Percentiles rank a stretch among this genome's conserved stretches.
Conservation (phyloP, 2,329 filamentous ascomycete species). For the Colletotrichum simmondsii region DNA sequence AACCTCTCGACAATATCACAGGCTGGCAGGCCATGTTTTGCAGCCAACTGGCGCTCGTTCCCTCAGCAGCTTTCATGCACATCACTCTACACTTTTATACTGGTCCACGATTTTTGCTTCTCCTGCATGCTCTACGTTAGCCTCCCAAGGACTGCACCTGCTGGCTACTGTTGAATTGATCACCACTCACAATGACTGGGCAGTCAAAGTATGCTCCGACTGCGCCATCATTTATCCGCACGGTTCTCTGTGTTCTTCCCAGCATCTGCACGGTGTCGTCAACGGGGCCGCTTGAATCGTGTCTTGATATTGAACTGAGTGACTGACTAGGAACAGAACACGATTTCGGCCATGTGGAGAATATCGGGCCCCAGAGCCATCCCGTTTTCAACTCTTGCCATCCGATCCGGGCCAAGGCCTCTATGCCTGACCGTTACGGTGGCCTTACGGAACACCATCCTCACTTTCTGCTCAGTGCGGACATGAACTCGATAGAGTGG, state of each 20-base stretch:
- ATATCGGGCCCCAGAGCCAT: conserved; percentile 13
- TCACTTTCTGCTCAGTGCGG: conserved; percentile 13
- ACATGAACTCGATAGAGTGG: conserved; percentile 12
- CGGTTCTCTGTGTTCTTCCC: neutral
- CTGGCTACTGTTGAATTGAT: neutral
- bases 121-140: neutral
- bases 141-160: neutral
- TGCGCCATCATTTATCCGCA: neutral
- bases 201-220: neutral
- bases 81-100: conserved; percentile 3
- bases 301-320: neutral
- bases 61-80: conserved; percentile 18
- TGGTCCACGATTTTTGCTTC: conserved; percentile 15
- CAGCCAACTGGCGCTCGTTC: conserved; percentile 7
- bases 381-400: conserved; percentile 24
- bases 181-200: neutral
- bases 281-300: conserved; percentile 25
- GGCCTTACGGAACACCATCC: conserved; percentile 19
- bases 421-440: neutral
- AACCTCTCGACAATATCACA: conserved; percentile 6
- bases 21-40: neutral
- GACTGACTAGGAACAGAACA: conserved; percentile 27
- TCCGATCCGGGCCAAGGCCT: conserved; percentile 22
- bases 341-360: conserved; percentile 14
- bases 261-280: conserved; percentile 20